Percentiles rank a stretch among this genome's conserved stretches.
These are phyloP conservation scores for Trebouxia sp. DNA, from an alignment of 139 green algal species.

Conservation along the genomic window DNA sequence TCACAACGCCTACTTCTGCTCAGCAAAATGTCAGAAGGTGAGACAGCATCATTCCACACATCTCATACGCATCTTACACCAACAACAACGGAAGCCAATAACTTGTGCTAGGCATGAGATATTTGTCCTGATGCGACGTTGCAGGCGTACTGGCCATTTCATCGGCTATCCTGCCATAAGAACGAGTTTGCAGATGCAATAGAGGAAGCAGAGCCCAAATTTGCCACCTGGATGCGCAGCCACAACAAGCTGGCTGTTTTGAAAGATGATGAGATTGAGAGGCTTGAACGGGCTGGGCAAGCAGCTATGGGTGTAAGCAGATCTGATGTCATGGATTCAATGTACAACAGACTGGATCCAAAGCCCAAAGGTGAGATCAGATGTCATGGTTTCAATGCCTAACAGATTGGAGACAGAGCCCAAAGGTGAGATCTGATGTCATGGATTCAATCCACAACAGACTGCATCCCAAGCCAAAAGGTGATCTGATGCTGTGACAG, in stretches of 20 bases:
- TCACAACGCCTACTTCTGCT: slow-evolving; percentile 83
- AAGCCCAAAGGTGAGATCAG: slow-evolving; percentile 53
- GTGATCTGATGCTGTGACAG: too few species aligned
- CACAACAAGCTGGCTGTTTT: slow-evolving; percentile 76
- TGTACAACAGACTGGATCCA: slow-evolving; percentile 88
- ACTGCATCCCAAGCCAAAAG: slow-evolving; percentile 75
- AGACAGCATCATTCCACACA: not conserved
- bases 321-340: slow-evolving; percentile 80
- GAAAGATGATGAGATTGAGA: slow-evolving; percentile 83
- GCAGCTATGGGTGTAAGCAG: slow-evolving; percentile 52
- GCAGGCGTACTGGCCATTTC: slow-evolving; percentile 90
- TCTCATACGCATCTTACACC: not conserved
- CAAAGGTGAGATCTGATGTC: slow-evolving; percentile 71
- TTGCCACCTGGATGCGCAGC: slow-evolving; percentile 83
- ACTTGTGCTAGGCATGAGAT: not conserved
- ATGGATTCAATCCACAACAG: slow-evolving; percentile 89
- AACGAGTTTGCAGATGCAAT: slow-evolving; percentile 92
- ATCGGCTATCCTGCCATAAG: slow-evolving; percentile 67
- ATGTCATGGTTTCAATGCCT: not conserved
- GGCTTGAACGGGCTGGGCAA: slow-evolving; percentile 75
- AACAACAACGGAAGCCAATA: too few species aligned
- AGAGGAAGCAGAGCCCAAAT: slow-evolving; percentile 80
- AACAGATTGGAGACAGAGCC: too few species aligned
- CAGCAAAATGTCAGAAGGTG: slow-evolving; percentile 82
- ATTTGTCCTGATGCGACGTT: not conserved